Evolutionary conservation across 2,329 filamentous ascomycete species (phyloP).

Genomic region (Alternaria rosae): DNA sequence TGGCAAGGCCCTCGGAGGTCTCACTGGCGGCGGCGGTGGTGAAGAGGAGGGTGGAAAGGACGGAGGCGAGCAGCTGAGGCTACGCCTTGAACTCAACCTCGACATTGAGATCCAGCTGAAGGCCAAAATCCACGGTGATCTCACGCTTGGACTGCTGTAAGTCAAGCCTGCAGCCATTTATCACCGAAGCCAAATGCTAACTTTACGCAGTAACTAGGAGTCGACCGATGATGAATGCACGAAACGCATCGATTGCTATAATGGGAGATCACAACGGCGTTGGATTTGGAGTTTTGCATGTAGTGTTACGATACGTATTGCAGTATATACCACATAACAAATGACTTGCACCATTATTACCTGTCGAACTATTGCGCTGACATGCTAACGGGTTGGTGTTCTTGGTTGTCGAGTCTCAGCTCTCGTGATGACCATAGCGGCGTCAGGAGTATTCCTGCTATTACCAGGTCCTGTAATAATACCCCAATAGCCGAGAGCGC

Average conservation of each 20-base stretch:
- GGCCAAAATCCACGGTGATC: slow-evolving; percentile 70
- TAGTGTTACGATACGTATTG: slow-evolving; percentile 34
- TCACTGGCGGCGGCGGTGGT: slow-evolving; percentile 55
- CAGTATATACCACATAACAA: slow-evolving; percentile 26
- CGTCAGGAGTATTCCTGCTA: not conserved
- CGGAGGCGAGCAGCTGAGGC: slow-evolving; percentile 61
- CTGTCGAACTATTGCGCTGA: not conserved
- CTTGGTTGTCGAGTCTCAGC: too few relatives aligned
- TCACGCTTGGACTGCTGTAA: slow-evolving; percentile 65
- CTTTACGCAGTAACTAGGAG: slow-evolving; percentile 39
- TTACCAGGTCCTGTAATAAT: not conserved
- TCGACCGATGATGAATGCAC: slow-evolving; percentile 23
- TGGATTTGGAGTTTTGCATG: slow-evolving; percentile 24
- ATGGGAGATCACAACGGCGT: slow-evolving; percentile 33
- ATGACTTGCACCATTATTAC: not conserved
- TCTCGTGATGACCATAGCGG: not conserved
- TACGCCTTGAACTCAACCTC: slow-evolving; percentile 67
- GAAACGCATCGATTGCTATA: slow-evolving; percentile 16
- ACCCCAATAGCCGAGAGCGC: not conserved
- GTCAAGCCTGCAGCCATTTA: slow-evolving; percentile 20
- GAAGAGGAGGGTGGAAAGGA: slow-evolving; percentile 37
- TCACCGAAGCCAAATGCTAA: slow-evolving; percentile 21
- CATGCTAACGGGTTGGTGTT: not conserved
- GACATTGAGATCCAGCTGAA: slow-evolving; percentile 70
- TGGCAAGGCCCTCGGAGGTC: slow-evolving; percentile 56